These are phyloP conservation scores for Colletotrichum sojae DNA, from an alignment of 2,329 filamentous ascomycete species.

Conservation along the genomic window DNA sequence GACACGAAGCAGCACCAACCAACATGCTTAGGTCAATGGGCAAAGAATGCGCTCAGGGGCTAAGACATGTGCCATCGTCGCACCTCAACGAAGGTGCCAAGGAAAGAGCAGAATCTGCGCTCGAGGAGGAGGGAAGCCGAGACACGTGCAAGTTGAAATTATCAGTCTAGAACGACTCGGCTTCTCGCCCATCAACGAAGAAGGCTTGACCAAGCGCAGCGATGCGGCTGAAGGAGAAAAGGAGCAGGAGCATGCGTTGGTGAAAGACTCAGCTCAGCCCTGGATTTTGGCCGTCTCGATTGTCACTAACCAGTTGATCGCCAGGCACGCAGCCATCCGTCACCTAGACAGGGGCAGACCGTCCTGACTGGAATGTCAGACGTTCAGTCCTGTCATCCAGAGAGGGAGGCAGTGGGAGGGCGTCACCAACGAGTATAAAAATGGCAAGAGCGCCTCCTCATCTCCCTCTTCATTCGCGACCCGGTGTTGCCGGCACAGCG, in stretches of 20 bases:
- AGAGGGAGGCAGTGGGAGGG: background rate
- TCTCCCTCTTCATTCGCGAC: slow-evolving; percentile 3
- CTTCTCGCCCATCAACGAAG: background rate
- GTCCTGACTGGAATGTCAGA: background rate
- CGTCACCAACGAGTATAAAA: slow-evolving; percentile 5
- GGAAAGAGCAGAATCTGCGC: background rate
- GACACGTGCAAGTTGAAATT: slow-evolving; percentile 15
- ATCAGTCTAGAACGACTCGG: slow-evolving; percentile 11
- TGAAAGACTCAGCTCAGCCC: background rate
- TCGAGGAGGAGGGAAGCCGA: background rate
- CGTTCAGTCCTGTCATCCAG: background rate
- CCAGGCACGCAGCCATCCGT: background rate
- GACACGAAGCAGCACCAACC: slow-evolving; percentile 23
- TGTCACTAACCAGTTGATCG: background rate
- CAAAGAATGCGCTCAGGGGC: slow-evolving; percentile 22
- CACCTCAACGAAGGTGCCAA: slow-evolving; percentile 18
- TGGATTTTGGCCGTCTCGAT: background rate
- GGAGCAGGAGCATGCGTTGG: background rate
- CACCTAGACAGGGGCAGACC: background rate
- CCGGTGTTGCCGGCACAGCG: background rate
- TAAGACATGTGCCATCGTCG: slow-evolving; percentile 23
- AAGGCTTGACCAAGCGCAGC: background rate
- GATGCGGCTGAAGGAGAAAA: background rate
- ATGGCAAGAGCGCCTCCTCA: slow-evolving; percentile 11
- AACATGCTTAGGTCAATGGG: slow-evolving; percentile 12